These are phyloP conservation scores for Helotiales sp. DNA, from an alignment of 2,329 filamentous ascomycete genomes.

Conservation along the genomic window DNA sequence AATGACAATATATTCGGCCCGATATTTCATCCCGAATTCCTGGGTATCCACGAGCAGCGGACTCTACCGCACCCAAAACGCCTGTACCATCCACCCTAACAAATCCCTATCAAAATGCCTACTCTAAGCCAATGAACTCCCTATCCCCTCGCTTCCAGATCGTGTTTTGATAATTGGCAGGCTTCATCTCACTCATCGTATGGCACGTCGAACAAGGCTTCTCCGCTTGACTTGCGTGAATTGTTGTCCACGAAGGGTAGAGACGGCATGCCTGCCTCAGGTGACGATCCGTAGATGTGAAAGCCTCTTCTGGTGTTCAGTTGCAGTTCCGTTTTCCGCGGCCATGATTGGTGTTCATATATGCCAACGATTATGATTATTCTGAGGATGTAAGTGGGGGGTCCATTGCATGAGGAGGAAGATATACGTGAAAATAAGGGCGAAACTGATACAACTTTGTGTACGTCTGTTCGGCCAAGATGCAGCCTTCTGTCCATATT, in stretches of 20 bases:
- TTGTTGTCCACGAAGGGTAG: slow-evolving; percentile 30
- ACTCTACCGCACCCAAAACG: not conserved
- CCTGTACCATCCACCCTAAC: not conserved
- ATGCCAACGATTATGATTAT: slow-evolving; percentile 26
- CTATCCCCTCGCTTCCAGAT: not conserved
- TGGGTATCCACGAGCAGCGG: not conserved
- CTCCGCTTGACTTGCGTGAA: slow-evolving; percentile 19
- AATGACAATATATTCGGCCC: not conserved
- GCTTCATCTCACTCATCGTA: slow-evolving; percentile 7
- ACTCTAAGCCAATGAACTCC: not conserved
- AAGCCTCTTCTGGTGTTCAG: slow-evolving; percentile 15
- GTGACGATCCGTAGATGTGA: slow-evolving; percentile 27
- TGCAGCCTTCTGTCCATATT: slow-evolving; percentile 22
- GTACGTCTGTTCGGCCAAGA: slow-evolving; percentile 25
- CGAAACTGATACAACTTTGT: slow-evolving; percentile 30
- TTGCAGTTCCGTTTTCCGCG: slow-evolving; percentile 11
- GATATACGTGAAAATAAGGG: slow-evolving; percentile 32
- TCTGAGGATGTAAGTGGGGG: slow-evolving; percentile 20
- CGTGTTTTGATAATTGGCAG: not conserved
- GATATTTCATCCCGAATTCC: not conserved
- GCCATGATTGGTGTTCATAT: slow-evolving; percentile 14
- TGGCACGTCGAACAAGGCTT: slow-evolving; percentile 23
- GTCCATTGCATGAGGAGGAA: not conserved
- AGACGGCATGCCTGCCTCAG: slow-evolving; percentile 27
- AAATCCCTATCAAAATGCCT: not conserved